These are phyloP conservation scores for Hygrophorus russula DNA, from an alignment of 768 basidiomycete genomes.

Conservation along the genomic window DNA sequence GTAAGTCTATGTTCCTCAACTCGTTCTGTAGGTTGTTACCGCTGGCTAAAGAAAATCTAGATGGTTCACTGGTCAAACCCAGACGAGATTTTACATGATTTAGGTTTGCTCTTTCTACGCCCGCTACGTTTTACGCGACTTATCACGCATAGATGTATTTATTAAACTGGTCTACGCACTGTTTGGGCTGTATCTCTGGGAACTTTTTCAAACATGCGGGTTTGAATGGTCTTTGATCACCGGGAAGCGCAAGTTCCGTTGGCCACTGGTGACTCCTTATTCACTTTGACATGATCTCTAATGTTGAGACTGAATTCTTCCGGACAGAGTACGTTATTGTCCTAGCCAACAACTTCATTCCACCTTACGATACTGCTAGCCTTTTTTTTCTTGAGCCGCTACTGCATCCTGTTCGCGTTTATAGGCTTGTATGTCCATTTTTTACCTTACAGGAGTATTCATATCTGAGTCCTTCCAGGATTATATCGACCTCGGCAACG, in stretches of 20 bases:
- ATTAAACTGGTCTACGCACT: constrained; percentile 49
- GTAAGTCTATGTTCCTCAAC: too few species aligned
- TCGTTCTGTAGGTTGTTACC: too few species aligned
- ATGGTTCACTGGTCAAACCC: constrained; percentile 43
- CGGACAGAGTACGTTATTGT: constrained; percentile 12
- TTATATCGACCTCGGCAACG: constrained; percentile 44
- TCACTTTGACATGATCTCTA: neutral
- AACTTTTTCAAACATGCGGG: constrained; percentile 46
- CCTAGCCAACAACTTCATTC: neutral
- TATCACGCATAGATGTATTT: constrained; percentile 34
- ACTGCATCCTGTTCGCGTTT: constrained; percentile 58
- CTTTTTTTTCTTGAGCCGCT: constrained; percentile 61
- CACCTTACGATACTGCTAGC: constrained; percentile 17
- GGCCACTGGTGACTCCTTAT: constrained; percentile 49
- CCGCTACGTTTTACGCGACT: neutral
- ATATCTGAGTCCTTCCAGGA: constrained; percentile 25
- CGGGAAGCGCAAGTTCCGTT: constrained; percentile 46
- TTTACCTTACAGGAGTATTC: neutral
- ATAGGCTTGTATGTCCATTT: constrained; percentile 44
- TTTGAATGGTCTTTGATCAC: constrained; percentile 61
- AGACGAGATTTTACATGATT: constrained; percentile 30
- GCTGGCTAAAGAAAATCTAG: constrained; percentile 3
- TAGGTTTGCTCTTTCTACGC: constrained; percentile 17
- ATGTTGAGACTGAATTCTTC: neutral
- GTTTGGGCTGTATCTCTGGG: constrained; percentile 61